Percentiles rank a stretch among this genome's conserved stretches.
Conservation (phyloP, 441 rosid species). For the Erysimum cheiri region DNA sequence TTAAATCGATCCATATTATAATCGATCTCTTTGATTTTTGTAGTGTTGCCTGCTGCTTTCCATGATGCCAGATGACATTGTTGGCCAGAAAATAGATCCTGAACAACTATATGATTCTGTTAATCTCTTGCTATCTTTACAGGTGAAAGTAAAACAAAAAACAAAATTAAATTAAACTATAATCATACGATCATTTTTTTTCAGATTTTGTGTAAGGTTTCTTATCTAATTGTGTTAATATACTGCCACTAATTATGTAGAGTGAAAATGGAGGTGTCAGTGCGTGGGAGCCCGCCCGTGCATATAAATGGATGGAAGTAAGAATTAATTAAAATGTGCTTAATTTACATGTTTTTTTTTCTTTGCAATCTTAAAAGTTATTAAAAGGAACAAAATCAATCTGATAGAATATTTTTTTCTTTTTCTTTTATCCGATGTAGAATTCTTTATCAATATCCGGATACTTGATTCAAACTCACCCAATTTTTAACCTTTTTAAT, state of each 20-base stretch:
- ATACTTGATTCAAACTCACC: not conserved
- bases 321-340: not conserved
- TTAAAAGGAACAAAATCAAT: no score
- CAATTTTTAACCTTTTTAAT: not conserved
- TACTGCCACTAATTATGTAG: slow-evolving; percentile 15
- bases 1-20: not conserved
- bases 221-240: not conserved
- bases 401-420: no score
- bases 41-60: slow-evolving; percentile 80
- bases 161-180: not conserved
- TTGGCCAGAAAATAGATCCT: slow-evolving; percentile 64
- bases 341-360: not conserved
- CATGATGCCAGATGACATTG: slow-evolving; percentile 64
- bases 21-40: not conserved
- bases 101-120: slow-evolving; percentile 68
- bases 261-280: slow-evolving; percentile 47
- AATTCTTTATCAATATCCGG: not conserved
- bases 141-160: slow-evolving; percentile 41
- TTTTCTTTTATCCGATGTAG: not conserved
- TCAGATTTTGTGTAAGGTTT: not conserved
- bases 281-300: slow-evolving; percentile 64
- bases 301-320: not conserved
- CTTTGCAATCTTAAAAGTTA: no score
- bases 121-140: slow-evolving; percentile 64
- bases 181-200: not conserved